Base-by-base conservation (phyloP, 2,329 filamentous ascomycete genomes). In the Neonectria neomacrospora region DNA sequence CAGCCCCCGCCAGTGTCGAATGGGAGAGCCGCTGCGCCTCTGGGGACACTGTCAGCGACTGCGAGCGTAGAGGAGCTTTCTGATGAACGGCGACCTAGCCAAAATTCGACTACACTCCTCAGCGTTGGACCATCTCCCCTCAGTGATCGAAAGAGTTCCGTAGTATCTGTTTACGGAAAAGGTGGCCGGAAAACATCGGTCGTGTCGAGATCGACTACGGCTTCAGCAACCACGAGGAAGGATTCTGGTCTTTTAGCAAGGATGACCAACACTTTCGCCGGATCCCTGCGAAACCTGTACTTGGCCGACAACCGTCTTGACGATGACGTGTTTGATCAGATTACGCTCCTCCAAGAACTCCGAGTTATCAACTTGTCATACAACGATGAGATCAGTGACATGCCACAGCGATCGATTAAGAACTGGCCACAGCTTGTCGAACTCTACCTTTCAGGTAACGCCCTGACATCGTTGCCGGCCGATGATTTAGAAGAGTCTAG, bases 401-500 rank as follows among this genome's bases (percentile, higher is more conserved):
- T 99, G 79, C 96, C 96, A 3, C 90, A 94, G 65, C 87, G 94
- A 59, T 92, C 94, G 2, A 90, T 99, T 72, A 91, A 91, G 77
- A 91, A 91, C 76, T 97, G 96, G 94, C 91, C 92, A 37, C 90
- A 96, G 73, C 86, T 99, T 16, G 90, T 92, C 1, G 96, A 99
- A 79, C 84, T 99, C 14, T 98, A 98, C 73, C 84, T 99, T 3
- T 98, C 96, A 2, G 95, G 96, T 28, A 99, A 99, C 72, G 94
- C 97, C 72, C 82, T 99, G 58, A 96, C 94, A 1, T 95, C 91
- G 14, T 81, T 99, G 41, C 96, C 96, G 2, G 93, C 94, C 0
- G 96, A 99, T 78, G 96, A 99, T 73, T 83, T 99, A 48, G 95
- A 97, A 78, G 93, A 97, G 74, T 90, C 91, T 63, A 94, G 92